Percentiles rank a stretch among this genome's conserved stretches.
These are phyloP conservation scores for Eutypella sp. DNA, from an alignment of 2,329 filamentous ascomycete genomes.

Conservation along the genomic window DNA sequence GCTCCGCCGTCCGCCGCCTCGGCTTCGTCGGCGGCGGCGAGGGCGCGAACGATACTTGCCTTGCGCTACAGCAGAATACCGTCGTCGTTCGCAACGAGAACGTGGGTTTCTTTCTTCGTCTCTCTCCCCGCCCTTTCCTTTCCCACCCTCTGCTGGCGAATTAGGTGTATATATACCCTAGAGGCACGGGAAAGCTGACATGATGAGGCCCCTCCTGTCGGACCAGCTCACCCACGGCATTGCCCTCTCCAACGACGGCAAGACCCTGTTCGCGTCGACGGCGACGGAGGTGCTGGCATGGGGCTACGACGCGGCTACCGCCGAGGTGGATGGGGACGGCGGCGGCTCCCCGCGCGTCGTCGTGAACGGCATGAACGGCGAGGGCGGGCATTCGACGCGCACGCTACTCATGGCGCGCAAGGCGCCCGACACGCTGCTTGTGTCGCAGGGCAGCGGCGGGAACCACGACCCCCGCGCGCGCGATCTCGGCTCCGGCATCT, in stretches of 20 bases:
- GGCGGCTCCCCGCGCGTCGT: conserved; percentile 40
- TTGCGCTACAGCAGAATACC: conserved; percentile 20
- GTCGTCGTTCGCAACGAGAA: conserved; percentile 2
- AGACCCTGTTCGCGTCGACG: conserved; percentile 52
- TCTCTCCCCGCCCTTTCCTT: background rate
- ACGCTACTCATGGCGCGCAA: conserved; percentile 59
- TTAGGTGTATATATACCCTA: too few species aligned
- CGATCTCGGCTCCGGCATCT: conserved; percentile 47
- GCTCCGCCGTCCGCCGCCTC: conserved; percentile 27
- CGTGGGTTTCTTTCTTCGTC: background rate
- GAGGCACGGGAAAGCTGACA: background rate
- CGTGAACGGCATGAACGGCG: conserved; percentile 56
- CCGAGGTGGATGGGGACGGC: conserved; percentile 31
- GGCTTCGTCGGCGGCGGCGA: conserved; percentile 26
- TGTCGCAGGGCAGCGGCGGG: conserved; percentile 58
- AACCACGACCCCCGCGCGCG: conserved; percentile 56
- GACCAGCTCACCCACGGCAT: conserved; percentile 55
- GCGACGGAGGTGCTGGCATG: conserved; percentile 55
- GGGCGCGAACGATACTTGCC: conserved; percentile 21
- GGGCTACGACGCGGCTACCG: conserved; percentile 52
- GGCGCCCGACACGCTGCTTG: conserved; percentile 53
- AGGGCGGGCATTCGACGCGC: conserved; percentile 59
- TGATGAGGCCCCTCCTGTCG: background rate
- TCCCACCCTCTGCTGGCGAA: too few species aligned
- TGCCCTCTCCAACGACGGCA: conserved; percentile 46